These are phyloP conservation scores for Pigoraptor vietnamica DNA, from an alignment of 78 protist genomes.

Conservation along the genomic window DNA sequence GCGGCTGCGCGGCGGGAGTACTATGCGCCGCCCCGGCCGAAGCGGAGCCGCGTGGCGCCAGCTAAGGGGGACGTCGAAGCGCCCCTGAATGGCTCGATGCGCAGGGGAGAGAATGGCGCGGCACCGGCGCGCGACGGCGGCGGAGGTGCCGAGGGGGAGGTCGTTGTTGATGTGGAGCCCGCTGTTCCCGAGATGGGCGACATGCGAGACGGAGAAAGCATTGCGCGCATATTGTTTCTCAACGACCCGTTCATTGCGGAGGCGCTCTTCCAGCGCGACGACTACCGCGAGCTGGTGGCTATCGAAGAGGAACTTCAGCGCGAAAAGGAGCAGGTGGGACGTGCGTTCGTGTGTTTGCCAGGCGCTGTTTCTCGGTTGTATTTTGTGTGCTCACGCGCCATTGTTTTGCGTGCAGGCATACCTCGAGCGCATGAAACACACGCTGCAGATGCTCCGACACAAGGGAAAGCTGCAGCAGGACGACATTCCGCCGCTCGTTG, in stretches of 20 bases:
- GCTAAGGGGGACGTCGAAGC: neutral
- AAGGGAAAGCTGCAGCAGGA: neutral
- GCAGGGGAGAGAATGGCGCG: neutral
- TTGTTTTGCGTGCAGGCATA: neutral
- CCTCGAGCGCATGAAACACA: neutral
- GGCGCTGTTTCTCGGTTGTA: neutral
- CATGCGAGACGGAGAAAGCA: neutral
- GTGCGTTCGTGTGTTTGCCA: neutral
- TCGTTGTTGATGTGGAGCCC: neutral
- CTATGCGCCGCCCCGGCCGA: neutral
- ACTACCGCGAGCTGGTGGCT: neutral
- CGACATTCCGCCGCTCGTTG: neutral
- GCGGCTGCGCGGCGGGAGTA: neutral
- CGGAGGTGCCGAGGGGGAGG: neutral
- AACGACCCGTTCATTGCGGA: neutral
- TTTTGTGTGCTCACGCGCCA: neutral
- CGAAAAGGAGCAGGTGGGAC: neutral
- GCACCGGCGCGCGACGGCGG: neutral
- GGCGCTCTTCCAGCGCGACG: neutral
- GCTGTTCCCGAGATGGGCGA: neutral
- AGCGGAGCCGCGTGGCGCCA: neutral
- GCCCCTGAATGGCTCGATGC: neutral
- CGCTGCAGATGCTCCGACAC: neutral
- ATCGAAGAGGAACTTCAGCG: neutral
- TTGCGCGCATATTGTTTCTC: neutral